phyloP scores from a whole-genome alignment of 345 rosid genomes.

The Sisymbrium altissimum region DNA sequence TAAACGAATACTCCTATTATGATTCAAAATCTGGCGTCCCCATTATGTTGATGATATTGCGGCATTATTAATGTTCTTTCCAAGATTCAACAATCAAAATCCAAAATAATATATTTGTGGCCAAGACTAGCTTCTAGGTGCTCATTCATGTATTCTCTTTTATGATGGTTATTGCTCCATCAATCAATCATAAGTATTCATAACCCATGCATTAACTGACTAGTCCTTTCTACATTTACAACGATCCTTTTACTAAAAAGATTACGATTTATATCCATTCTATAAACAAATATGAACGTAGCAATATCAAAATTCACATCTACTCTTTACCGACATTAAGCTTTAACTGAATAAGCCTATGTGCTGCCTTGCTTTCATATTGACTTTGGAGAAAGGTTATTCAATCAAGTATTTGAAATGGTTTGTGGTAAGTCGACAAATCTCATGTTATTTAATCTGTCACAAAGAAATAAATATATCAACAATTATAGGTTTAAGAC shows the following conservation, averaged over 20 bases:
- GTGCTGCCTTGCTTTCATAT: not conserved
- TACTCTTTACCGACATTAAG: not conserved
- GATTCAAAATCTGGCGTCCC: not conserved
- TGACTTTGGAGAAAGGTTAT: no score
- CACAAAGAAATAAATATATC: no score
- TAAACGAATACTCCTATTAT: no score
- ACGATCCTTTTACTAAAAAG: not conserved
- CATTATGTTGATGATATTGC: not conserved
- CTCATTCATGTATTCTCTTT: no score
- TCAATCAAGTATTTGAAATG: no score
- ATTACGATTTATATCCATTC: not conserved
- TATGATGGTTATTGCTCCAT: no score
- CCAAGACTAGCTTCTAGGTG: not conserved
- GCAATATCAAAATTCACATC: not conserved
- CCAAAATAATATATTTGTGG: not conserved
- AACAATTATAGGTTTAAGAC: no score
- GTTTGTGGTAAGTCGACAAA: no score
- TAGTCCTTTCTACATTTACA: not conserved
- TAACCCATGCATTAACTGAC: no score
- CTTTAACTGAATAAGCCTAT: not conserved
- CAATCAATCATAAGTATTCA: no score
- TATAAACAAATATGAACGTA: not conserved
- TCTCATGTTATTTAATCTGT: no score
- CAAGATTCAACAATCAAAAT: not conserved
- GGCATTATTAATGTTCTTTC: not conserved